Percentiles rank a stretch among this genome's conserved stretches.
Evolutionary conservation across 306 rosid genomes (phyloP).

Genomic region (Inga leiocalycina): DNA sequence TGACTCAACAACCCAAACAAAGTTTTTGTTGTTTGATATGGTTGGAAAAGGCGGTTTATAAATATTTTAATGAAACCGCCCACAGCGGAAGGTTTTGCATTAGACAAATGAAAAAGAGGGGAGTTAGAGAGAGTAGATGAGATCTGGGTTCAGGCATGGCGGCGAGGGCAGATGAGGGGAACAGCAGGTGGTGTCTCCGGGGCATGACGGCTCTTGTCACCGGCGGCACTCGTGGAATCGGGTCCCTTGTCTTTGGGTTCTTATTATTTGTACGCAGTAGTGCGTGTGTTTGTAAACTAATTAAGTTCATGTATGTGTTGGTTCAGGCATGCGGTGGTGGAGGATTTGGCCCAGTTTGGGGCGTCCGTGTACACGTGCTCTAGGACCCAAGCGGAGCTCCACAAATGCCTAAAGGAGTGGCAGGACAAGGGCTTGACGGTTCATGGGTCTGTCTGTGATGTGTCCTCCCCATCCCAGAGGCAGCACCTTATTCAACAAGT

Average conservation of each 20-base stretch:
- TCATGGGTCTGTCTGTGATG: conserved; percentile 76
- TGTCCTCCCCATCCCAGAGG: conserved; percentile 57
- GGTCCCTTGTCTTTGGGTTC: not conserved
- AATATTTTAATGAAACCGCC: no score
- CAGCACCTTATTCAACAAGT: conserved; percentile 58
- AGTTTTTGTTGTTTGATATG: no score
- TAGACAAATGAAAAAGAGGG: not conserved
- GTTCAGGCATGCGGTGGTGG: conserved; percentile 76
- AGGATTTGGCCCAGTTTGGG: conserved; percentile 81
- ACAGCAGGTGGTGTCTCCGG: not conserved
- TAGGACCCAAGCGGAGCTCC: conserved; percentile 67
- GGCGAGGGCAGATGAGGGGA: not conserved
- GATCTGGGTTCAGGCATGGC: not conserved
- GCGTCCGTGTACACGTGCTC: conserved; percentile 81
- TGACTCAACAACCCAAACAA: no score
- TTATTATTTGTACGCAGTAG: no score
- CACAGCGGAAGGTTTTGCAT: not conserved
- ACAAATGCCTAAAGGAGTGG: conserved; percentile 68
- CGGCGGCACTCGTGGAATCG: not conserved
- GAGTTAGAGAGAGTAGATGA: not conserved
- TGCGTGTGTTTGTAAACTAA: no score
- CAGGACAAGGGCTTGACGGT: conserved; percentile 60
- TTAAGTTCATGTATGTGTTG: no score
- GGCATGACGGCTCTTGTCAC: not conserved
- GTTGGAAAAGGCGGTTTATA: no score